A percentile compares a stretch with the other conserved stretches of the same genome.
These are phyloP conservation scores for Geotrichum ghanense DNA, from an alignment of 805 yeast species.

Conservation along the genomic window DNA sequence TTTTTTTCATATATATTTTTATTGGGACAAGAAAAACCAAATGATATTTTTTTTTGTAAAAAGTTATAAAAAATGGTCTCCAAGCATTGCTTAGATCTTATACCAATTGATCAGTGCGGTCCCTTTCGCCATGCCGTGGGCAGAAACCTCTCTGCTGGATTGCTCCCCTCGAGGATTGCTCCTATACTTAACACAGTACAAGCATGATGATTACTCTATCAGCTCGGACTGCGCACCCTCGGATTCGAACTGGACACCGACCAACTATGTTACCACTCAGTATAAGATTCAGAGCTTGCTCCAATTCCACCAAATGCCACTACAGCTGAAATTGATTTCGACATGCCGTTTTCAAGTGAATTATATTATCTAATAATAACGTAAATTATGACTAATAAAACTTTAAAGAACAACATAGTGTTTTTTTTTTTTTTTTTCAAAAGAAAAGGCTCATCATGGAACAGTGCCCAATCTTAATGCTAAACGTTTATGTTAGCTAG, in stretches of 20 bases:
- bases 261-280: constrained; percentile 7
- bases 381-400: no score
- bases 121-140: constrained; percentile 22
- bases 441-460: no score
- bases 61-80: background rate
- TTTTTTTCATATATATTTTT: no score
- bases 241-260: constrained; percentile 23
- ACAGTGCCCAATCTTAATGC: no score
- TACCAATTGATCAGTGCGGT: constrained; percentile 2
- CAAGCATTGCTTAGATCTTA: background rate
- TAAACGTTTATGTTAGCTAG: no score
- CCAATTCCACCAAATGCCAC: constrained; percentile 17
- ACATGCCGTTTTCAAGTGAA: background rate
- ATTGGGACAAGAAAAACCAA: no score
- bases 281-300: constrained; percentile 2
- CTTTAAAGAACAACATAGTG: background rate
- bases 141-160: constrained; percentile 21
- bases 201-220: constrained; percentile 17
- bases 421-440: no score
- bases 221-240: constrained; percentile 17
- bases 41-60: no score
- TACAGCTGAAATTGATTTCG: constrained; percentile 11
- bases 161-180: constrained; percentile 21
- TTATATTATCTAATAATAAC: background rate
- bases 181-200: constrained; percentile 13